Conservation (phyloP, 176 grass and related monocot species). For the Juncus inflexus region DNA sequence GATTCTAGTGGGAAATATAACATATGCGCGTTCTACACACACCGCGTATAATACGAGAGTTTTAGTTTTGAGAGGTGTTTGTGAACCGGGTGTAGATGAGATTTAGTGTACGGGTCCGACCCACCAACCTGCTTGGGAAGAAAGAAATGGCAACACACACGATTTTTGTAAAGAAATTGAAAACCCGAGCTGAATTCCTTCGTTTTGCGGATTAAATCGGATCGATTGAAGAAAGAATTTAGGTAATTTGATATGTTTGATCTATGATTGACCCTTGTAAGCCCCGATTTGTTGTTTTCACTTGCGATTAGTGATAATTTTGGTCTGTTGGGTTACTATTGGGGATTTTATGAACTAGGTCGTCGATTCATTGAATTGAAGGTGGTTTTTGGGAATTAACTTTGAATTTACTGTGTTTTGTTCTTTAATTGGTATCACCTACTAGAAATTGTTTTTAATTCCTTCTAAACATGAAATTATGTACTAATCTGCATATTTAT, state of each 20-base stretch:
- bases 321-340: background rate
- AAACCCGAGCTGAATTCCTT: constrained; percentile 23
- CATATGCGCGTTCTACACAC: no score
- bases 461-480: background rate
- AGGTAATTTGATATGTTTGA: constrained; percentile 16
- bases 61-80: no score
- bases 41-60: no score
- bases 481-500: background rate
- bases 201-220: background rate
- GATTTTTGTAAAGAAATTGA: constrained; percentile 21
- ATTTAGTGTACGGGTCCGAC: background rate
- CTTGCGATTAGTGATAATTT: background rate
- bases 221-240: background rate
- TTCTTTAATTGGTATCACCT: background rate
- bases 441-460: constrained; percentile 1
- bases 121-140: constrained; percentile 25
- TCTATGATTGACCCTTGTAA: background rate
- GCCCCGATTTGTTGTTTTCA: background rate
- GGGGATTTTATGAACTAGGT: background rate
- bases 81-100: no score
- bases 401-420: background rate
- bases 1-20: no score
- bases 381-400: background rate
- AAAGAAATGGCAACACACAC: constrained; percentile 19
- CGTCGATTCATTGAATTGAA: background rate